A percentile compares a stretch with the other conserved stretches of the same genome.
These are phyloP conservation scores for Tubosaeta brunneosetosa DNA, from an alignment of 768 basidiomycete genomes.

Conservation along the genomic window DNA sequence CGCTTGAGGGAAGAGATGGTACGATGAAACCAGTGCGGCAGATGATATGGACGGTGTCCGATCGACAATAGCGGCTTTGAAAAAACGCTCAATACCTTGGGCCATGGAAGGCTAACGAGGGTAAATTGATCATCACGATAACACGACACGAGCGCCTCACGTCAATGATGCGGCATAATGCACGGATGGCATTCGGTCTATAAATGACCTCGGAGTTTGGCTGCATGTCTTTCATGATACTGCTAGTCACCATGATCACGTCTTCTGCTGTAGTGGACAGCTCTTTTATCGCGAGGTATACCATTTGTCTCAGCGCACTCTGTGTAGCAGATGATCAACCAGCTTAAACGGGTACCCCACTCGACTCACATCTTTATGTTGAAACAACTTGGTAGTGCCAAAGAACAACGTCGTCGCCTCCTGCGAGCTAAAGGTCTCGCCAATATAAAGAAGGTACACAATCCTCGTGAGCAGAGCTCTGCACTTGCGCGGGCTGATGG, in stretches of 20 bases:
- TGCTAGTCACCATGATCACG: conserved; percentile 99
- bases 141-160: conserved; percentile 45
- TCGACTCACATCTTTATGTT: conserved; percentile 92
- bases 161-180: conserved; percentile 94
- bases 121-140: conserved; percentile 33
- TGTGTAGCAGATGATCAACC: conserved; percentile 31
- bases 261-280: conserved; percentile 93
- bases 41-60: conserved; percentile 93
- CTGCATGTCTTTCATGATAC: conserved; percentile 99
- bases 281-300: conserved; percentile 98
- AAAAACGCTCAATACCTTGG: conserved; percentile 97
- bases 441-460: conserved; percentile 93
- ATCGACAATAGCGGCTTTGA: conserved; percentile 99
- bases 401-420: conserved; percentile 98
- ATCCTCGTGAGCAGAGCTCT: conserved; percentile 93
- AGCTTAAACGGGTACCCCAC: background rate
- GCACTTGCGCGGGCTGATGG: conserved; percentile 96
- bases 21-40: conserved; percentile 93
- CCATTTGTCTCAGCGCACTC: conserved; percentile 95
- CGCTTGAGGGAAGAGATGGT: conserved; percentile 90
- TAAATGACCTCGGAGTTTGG: conserved; percentile 98
- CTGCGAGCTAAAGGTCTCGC: conserved; percentile 90
- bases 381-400: conserved; percentile 97
- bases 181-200: conserved; percentile 94
- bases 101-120: conserved; percentile 90